These are phyloP conservation scores for Cladophialophora carrionii DNA, from an alignment of 2,329 filamentous ascomycete species.

Conservation along the genomic window DNA sequence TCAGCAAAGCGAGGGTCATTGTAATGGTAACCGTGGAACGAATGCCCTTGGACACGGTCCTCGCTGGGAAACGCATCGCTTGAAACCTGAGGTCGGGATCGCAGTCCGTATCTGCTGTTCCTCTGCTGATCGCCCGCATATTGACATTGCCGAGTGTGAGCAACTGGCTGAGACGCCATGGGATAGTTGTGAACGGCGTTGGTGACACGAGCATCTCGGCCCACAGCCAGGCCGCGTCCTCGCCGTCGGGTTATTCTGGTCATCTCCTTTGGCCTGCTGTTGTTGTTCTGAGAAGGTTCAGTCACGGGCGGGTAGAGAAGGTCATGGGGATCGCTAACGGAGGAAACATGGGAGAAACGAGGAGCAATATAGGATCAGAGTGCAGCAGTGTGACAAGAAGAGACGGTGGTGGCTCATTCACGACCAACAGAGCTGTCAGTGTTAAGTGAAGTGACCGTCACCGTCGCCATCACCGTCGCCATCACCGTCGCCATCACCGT, in stretches of 20 bases:
- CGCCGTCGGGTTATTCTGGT: not conserved
- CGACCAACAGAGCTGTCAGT: not conserved
- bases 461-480: too few species aligned
- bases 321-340: not conserved
- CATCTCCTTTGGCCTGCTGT: not conserved
- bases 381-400: not conserved
- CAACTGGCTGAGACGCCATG: not conserved
- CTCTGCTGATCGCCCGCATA: not conserved
- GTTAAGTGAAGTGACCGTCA: not conserved
- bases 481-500: too few species aligned
- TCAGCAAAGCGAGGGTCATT: constrained; percentile 3
- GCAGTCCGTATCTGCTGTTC: not conserved
- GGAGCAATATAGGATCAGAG: not conserved
- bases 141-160: not conserved
- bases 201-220: not conserved
- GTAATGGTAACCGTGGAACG: not conserved
- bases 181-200: not conserved
- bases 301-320: not conserved
- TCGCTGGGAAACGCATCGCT: not conserved
- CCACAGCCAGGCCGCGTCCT: not conserved
- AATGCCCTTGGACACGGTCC: not conserved
- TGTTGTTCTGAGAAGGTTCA: not conserved
- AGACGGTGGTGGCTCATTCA: not conserved
- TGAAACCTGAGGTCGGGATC: not conserved
- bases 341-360: not conserved